A percentile compares a stretch with the other conserved stretches of the same genome.
phyloP scores from a whole-genome alignment of 768 basidiomycete species.

The Lentinula detonsa region DNA sequence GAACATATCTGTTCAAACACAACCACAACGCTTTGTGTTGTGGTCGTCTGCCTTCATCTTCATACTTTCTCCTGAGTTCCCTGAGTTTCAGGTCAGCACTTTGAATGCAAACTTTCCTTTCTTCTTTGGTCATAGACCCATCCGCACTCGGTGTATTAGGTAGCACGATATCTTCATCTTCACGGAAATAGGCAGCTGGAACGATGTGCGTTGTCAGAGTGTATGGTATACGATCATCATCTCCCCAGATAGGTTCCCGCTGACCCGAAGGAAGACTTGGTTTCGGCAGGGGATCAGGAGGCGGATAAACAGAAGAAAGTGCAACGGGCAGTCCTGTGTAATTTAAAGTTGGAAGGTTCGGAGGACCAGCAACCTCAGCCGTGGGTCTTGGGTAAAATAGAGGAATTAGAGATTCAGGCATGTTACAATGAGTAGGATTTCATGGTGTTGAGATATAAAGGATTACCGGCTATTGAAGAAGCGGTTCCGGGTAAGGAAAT shows the following conservation, averaged over 20 bases:
- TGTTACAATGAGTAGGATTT: neutral
- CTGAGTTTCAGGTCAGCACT: slow-evolving; percentile 19
- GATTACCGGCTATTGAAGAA: neutral
- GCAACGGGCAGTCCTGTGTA: neutral
- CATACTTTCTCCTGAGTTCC: slow-evolving; percentile 23
- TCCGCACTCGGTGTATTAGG: slow-evolving; percentile 23
- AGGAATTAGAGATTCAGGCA: neutral
- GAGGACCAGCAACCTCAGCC: neutral
- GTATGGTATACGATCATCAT: slow-evolving; percentile 17
- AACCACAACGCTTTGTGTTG: slow-evolving; percentile 52
- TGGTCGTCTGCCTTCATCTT: neutral
- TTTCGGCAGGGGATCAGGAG: neutral
- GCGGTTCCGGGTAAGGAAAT: neutral
- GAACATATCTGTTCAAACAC: slow-evolving; percentile 64
- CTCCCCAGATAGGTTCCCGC: slow-evolving; percentile 4
- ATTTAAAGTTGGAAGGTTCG: neutral
- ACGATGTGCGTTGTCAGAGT: slow-evolving; percentile 48
- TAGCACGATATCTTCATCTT: slow-evolving; percentile 32
- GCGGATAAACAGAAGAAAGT: neutral
- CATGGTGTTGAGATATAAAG: neutral
- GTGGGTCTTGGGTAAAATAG: neutral
- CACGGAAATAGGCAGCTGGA: slow-evolving; percentile 42
- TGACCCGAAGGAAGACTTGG: neutral
- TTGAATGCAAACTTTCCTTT: slow-evolving; percentile 21
- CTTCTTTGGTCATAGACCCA: slow-evolving; percentile 26